Evolutionary conservation across 2,329 filamentous ascomycete species (phyloP).

Genomic region (Cladosporium sphaerospermum): DNA sequence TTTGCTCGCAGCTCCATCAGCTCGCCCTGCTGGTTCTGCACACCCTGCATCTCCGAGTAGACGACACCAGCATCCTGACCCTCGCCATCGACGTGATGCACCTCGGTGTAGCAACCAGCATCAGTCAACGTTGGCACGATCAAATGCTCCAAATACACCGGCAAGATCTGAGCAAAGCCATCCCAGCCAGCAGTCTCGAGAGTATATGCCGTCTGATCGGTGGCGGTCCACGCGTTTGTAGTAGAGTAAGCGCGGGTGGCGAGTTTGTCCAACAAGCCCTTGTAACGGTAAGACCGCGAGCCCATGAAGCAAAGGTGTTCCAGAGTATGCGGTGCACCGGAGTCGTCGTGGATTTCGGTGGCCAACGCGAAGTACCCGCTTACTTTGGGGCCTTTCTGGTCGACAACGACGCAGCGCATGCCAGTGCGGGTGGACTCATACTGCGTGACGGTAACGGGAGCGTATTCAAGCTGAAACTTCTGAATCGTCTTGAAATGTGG

Average conservation of each 20-base stretch:
- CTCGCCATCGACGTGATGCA: conserved; percentile 88
- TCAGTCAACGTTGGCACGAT: conserved; percentile 88
- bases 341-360: conserved; percentile 96
- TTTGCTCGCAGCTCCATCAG: conserved; percentile 82
- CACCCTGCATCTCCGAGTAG: conserved; percentile 97
- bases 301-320: conserved; percentile 57
- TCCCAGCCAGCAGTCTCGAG: conserved; percentile 95
- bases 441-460: conserved; percentile 79
- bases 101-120: conserved; percentile 87
- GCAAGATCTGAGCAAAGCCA: conserved; percentile 88
- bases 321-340: conserved; percentile 64
- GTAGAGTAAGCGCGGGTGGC: conserved; percentile 87
- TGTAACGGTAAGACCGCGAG: conserved; percentile 88
- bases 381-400: conserved; percentile 90
- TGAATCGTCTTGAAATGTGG: conserved; percentile 75
- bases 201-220: conserved; percentile 93
- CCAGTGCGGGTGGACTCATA: conserved; percentile 94
- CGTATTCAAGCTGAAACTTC: conserved; percentile 83
- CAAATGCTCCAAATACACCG: conserved; percentile 91
- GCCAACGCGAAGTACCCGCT: conserved; percentile 92
- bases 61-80: conserved; percentile 85
- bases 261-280: conserved; percentile 89
- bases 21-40: conserved; percentile 77
- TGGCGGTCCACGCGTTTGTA: conserved; percentile 96
- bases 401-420: conserved; percentile 87